Base-by-base conservation (phyloP, 768 basidiomycete genomes). In the Lactarius quietus region DNA sequence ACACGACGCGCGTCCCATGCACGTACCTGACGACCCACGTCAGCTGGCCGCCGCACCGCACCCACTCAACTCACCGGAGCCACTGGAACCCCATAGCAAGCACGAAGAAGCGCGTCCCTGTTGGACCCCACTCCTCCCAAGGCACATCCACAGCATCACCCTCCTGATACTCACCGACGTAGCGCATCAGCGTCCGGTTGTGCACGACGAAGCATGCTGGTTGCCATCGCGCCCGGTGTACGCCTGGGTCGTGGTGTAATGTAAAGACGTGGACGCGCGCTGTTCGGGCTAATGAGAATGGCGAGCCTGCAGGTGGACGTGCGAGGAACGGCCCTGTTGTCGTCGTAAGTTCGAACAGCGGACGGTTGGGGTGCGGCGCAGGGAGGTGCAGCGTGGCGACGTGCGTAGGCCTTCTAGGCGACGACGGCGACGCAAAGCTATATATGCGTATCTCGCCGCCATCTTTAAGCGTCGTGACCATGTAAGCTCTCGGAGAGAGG, bases 381-480 rank as follows among this genome's bases (percentile, higher is more conserved):
- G 76, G 76, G 3, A 77, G 67, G 12, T 59, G 61, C n/a, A 77
- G 71, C 12, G 59, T 66, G 1, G 71, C 74, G 56, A 73, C 70
- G 43, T 67, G 73, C 18, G 52, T 61, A 8, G 61, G 65, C 4
- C 31, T 31, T 20, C 38, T 20, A 51, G n/a, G 53, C 53, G 41
- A 41, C 17, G 54, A 59, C 33, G 68, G 70, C 9, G 35, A 61
- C 26, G 48, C 54, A 60, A 84, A 82, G 0, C 76, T 72, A 64
- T 78, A 85, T 14, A 86, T 63, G 23, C 79, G 72, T 61, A 86
- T 75, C 1, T 76, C 63, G 6, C 84, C 84, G 6, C 55, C 48
- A 6, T 70, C 71, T 6, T 60, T 45, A 3, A 67, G 62, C 15
- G 73, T 73, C 14, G 84, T 81, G 18, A 84, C 59, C 63, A 81